Conservation (phyloP, 768 basidiomycete genomes). For the Pleurotus tuber-regium region DNA sequence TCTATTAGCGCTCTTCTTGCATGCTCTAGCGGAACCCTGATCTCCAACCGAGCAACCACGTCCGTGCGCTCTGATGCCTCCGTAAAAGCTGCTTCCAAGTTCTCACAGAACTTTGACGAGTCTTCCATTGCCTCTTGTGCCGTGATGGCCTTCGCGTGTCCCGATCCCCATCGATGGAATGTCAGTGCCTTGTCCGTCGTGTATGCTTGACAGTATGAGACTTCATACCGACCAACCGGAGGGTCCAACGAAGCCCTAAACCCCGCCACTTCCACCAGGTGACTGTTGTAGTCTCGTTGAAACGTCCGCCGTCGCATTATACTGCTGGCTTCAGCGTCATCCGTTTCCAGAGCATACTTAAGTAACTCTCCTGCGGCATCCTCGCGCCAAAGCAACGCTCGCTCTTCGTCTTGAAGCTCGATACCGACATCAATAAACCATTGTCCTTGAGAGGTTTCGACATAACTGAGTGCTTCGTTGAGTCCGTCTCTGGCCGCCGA, state of each 20-base stretch:
- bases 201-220: neutral
- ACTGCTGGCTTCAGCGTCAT: neutral
- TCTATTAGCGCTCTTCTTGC: neutral
- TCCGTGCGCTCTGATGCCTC: neutral
- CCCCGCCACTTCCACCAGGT: neutral
- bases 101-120: neutral
- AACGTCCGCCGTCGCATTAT: neutral
- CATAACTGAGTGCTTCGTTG: neutral
- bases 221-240: neutral
- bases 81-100: neutral
- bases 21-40: neutral
- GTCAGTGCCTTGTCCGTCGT: neutral
- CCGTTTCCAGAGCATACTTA: neutral
- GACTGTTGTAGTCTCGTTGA: neutral
- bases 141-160: neutral
- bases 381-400: neutral
- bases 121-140: neutral
- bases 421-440: constrained; percentile 7
- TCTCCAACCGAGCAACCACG: constrained; percentile 1
- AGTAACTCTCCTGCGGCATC: neutral
- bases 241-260: neutral
- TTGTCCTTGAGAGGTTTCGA: neutral
- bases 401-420: neutral
- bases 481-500: neutral
- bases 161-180: neutral